A percentile compares a stretch with the other conserved stretches of the same genome.
phyloP scores from a whole-genome alignment of 140 eudicot species.

The Bidens hawaiensis region DNA sequence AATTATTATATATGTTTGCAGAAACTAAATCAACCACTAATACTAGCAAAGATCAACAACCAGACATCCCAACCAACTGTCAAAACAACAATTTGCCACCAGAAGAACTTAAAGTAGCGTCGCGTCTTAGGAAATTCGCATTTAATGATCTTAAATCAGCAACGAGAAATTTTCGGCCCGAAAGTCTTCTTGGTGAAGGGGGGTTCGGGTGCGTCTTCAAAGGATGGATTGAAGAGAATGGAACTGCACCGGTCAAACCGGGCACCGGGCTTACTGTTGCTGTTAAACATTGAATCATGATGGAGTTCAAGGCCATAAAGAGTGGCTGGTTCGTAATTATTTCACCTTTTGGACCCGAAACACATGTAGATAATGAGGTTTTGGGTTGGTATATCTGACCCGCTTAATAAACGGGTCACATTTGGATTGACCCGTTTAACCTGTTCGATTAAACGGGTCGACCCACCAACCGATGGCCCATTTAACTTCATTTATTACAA shows the following conservation, averaged over 20 bases:
- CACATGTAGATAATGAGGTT: too few species aligned
- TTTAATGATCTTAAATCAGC: constrained; percentile 81
- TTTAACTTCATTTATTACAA: too few species aligned
- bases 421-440: too few species aligned
- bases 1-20: constrained; percentile 24
- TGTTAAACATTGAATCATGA: constrained; percentile 92
- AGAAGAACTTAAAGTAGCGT: constrained; percentile 77
- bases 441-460: too few species aligned
- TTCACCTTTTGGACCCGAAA: not conserved
- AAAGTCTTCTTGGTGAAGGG: constrained; percentile 91
- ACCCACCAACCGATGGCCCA: too few species aligned
- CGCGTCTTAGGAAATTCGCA: constrained; percentile 74
- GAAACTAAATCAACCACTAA: constrained; percentile 55
- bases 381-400: too few species aligned
- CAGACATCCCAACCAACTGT: constrained; percentile 38
- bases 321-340: constrained; percentile 76
- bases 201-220: constrained; percentile 92
- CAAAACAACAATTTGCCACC: constrained; percentile 40
- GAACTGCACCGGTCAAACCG: constrained; percentile 91
- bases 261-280: constrained; percentile 98
- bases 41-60: constrained; percentile 64
- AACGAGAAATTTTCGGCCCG: constrained; percentile 85
- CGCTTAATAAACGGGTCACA: too few species aligned
- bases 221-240: constrained; percentile 95
- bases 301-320: constrained; percentile 98